Percentiles rank a stretch among this genome's conserved stretches.
Evolutionary conservation across 176 grass and related monocot genomes (phyloP).

Genomic region (Typha latifolia): DNA sequence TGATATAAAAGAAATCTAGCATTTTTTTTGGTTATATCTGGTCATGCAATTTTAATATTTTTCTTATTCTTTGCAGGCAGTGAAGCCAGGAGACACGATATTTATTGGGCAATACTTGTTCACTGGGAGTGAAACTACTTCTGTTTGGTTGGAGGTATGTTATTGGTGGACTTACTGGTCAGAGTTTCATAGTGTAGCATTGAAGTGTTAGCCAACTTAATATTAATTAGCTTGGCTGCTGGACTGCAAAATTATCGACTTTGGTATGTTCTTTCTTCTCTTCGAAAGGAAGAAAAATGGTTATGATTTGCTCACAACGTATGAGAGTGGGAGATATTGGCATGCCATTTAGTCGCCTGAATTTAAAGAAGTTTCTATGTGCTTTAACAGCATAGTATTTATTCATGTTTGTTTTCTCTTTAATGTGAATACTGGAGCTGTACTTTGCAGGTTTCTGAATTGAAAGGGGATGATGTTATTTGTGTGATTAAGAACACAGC

Average conservation of each 20-base stretch:
- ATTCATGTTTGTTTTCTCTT: conserved; percentile 8
- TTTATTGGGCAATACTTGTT: conserved; percentile 98
- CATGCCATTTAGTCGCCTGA: neutral
- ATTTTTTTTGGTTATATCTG: neutral
- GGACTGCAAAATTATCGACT: neutral
- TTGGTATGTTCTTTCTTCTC: neutral
- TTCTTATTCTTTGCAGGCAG: conserved; percentile 37
- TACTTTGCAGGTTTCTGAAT: conserved; percentile 66
- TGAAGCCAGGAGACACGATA: conserved; percentile 84
- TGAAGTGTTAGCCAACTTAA: neutral
- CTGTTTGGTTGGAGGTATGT: conserved; percentile 89
- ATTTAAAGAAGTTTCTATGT: neutral
- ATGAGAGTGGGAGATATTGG: neutral
- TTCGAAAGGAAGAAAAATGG: neutral
- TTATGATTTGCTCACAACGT: neutral
- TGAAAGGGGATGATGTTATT: conserved; percentile 82
- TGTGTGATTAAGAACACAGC: conserved; percentile 93
- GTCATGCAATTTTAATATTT: neutral
- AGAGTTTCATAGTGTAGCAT: neutral
- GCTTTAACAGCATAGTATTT: neutral
- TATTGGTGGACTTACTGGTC: neutral
- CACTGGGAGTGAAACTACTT: conserved; percentile 98
- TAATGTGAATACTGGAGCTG: neutral
- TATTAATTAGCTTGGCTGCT: neutral
- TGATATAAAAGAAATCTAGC: no score